Conservation (phyloP, 2,329 filamentous ascomycete genomes). For the Alternaria gaisen region DNA sequence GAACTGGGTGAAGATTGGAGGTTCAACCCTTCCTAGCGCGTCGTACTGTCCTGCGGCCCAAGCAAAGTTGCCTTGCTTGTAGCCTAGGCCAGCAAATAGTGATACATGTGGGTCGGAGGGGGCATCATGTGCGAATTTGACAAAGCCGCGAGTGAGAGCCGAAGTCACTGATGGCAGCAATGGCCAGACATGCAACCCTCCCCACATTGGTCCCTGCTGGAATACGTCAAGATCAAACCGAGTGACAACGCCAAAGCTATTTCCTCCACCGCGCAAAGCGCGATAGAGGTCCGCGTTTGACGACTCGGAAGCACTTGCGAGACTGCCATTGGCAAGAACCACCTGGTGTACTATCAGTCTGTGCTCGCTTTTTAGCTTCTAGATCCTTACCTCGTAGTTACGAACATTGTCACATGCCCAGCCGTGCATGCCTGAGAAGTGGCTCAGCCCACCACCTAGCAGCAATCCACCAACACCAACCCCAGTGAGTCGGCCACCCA, state of each 20-base stretch:
- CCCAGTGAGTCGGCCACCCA: conserved; percentile 23
- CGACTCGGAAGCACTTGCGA: conserved; percentile 26
- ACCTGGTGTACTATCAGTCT: not conserved
- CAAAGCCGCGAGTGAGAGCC: not conserved
- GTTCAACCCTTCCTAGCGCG: not conserved
- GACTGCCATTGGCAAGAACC: conserved; percentile 26
- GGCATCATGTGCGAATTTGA: conserved; percentile 1
- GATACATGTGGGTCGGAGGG: conserved; percentile 2
- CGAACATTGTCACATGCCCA: conserved; percentile 46
- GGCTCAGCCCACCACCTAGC: conserved; percentile 46
- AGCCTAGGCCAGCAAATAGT: conserved; percentile 5
- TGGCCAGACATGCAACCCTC: conserved; percentile 3
- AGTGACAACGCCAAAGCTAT: conserved; percentile 41
- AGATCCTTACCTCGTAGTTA: conserved; percentile 35
- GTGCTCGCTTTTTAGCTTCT: not conserved
- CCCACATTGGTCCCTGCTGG: conserved; percentile 27
- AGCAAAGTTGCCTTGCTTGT: conserved; percentile 7
- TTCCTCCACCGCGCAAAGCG: conserved; percentile 44
- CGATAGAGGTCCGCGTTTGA: conserved; percentile 50
- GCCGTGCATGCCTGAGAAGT: conserved; percentile 38
- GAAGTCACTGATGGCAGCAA: conserved; percentile 2
- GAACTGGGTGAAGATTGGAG: conserved; percentile 7
- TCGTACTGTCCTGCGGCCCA: conserved; percentile 5
- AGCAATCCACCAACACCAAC: conserved; percentile 37
- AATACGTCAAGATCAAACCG: conserved; percentile 22